Base-by-base conservation (phyloP, 73 alveolate genomes). In the Paramecium tetraurelia region DNA sequence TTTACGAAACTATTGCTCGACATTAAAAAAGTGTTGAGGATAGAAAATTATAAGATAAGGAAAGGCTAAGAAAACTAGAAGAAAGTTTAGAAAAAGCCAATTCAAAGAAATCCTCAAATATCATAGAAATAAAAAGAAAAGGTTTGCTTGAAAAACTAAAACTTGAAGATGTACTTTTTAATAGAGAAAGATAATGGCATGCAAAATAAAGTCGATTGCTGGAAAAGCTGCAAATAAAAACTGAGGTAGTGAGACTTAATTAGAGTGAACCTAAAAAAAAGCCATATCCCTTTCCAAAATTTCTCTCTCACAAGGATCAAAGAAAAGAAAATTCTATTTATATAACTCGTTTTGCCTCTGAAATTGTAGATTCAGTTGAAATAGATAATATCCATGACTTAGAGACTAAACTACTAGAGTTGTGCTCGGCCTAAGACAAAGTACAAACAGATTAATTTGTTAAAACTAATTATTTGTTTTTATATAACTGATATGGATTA, bases 401-500 rank as follows among this genome's bases (percentile, higher is more conserved):
- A 2, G 84, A 63, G 14, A 5, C 10, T 27, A 63, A 21, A 63
- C 24, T 63, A 27, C 46, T 63, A 63, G 31, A 24, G 24, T 9
- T 63, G 3, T 27, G 84, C 29, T 27, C 21, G 12, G 3, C 84
- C 14, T 63, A 63, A 33, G 84, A 63, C 21, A 27, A 33, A 63
- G 24, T 63, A 63, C 48, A 63, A 27, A 27, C 12, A 33, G 84
- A 63, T 27, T 21, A 31, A 63, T 63, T 31, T 63, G 41, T 33
- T 63, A 63, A 63, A 63, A 63, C 84, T 63, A 63, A 63, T 63
- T 63, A 31, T 63, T 63, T 63, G 84, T 63, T 63, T 63, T 63
- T 63, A 63, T 63, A 63, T 63, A 63, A 63, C 84, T 63, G 84
- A 72, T 72, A 80, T 80, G 90, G 90, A 80, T 58, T 96, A 93